A percentile compares a stretch with the other conserved stretches of the same genome.
These are phyloP conservation scores for Fusarium beomiforme DNA, from an alignment of 2,329 filamentous ascomycete species.

Conservation along the genomic window DNA sequence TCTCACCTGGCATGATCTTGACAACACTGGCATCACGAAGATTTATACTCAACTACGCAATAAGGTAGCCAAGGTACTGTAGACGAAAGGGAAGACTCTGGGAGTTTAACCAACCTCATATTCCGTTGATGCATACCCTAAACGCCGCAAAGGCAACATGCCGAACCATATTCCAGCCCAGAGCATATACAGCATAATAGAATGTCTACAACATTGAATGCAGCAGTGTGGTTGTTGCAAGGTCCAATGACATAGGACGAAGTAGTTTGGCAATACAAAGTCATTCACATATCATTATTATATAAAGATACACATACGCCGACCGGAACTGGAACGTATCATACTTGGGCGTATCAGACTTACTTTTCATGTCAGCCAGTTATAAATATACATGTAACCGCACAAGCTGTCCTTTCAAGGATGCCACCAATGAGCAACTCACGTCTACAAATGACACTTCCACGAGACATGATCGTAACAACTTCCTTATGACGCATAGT, in stretches of 20 bases:
- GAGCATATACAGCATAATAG: not conserved
- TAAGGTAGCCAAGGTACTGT: no score
- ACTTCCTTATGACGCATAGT: not conserved
- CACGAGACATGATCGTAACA: not conserved
- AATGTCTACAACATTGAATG: not conserved
- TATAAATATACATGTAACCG: not conserved
- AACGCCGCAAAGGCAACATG: not conserved
- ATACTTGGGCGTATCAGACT: not conserved
- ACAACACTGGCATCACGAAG: not conserved
- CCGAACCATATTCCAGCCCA: not conserved
- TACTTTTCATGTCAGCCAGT: not conserved
- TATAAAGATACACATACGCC: not conserved
- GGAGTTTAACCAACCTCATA: no score
- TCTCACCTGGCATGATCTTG: not conserved
- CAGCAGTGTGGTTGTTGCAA: not conserved
- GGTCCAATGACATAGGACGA: not conserved
- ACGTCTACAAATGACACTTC: not conserved
- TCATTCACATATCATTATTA: not conserved
- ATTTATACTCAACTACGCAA: no score
- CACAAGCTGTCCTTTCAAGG: not conserved
- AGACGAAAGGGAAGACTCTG: no score
- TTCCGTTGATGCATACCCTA: not conserved
- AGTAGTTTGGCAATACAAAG: not conserved
- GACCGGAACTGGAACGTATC: not conserved
- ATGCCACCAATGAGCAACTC: not conserved